Evolutionary conservation across 2,329 filamentous ascomycete species (phyloP), one percentile per base, ranked within the genome.

Genomic region (Aureobasidium melanogenum): DNA sequence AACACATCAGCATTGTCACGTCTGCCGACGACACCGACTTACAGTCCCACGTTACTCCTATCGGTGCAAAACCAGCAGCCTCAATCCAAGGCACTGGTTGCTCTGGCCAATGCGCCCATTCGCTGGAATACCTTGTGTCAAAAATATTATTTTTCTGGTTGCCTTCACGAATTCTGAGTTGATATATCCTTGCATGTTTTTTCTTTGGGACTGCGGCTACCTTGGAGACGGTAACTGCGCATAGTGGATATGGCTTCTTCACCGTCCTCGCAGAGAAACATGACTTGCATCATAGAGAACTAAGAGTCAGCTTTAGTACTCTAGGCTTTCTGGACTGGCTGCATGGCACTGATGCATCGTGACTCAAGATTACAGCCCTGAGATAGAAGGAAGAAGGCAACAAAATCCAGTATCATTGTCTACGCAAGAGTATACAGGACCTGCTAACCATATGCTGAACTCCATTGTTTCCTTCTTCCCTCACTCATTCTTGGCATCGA

Each of bases 231-330:
- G 56, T 59, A 3, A 50, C 51, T n/a, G 47, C 57, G 12, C 62
- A 63, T 19, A 60, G 55, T 39, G 62, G 62, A 8, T 63, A 56
- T 38, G 62, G 55, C 15, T 39, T 63, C 28, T 63, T 60, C 24
- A 15, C 17, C 1, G 30, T 39, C 8, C 15, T 50, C 7, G 47
- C 54, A 3, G n/a, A 38, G 24, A 51, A 41, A 14, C 62, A 63
- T 28, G 62, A 63, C 19, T 32, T 56, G 56, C 62, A 63, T 43
- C 62, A 63, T n/a, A 56, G 56, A 19, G 50, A 43, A n/a, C 43
- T 32, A 2, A 56, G 28, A 17, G 47, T 60, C 41, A 63, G 57
- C 19, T 63, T 52, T 34, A 57, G 62, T 4, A 52, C 62, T 10
- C 19, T 63, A 4, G 62, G 62, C 5, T 60, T 55, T n/a, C 24